Evolutionary conservation across 371 early-diverging fungal genomes (phyloP), one percentile per base, ranked within the genome.

Genomic region (Batrachochytrium dendrobatidis): DNA sequence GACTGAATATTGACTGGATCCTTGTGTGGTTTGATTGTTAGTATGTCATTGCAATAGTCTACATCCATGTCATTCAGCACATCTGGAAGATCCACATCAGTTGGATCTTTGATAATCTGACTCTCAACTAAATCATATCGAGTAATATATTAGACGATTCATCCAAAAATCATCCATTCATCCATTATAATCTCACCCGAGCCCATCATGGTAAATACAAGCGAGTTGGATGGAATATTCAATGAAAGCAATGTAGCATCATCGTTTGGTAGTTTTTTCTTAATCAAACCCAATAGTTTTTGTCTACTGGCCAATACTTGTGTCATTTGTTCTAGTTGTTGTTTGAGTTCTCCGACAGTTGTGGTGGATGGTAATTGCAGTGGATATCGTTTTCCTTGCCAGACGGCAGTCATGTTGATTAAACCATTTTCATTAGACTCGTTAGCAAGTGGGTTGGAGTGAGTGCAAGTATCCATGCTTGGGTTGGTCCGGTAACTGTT

Each of bases 261-360:
- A 57, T 84, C 82, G 6, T 66, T 65, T 60, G 83, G 83, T 31
- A 83, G 63, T 53, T 72, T 71, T 20, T 83, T 83, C 55, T 75
- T 77, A 52, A 79, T 77, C 3, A 84, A 64, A 2, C 77, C 77
- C 59, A 84, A 67, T 30, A 84, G 72, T 59, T 84, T 84, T 61
- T 82, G 83, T 50, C 80, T 63, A 32, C 66, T 65, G 6, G 78
- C 74, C n/a, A 72, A 74, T 3, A 84, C 82, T 32, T 75, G 68
- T 0, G 84, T 84, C 39, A 80, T 60, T 50, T 76, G 81, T 53
- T 63, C 63, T 56, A 71, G 34, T 33, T 46, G 55, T 1, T 20
- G 26, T 35, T 67, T 67, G 34, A 67, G 53, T 12, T 67, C 56
- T 1, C 45, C 55, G 28, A 67, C 44, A 10, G 61, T 56, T 20